These are phyloP conservation scores for Asterella californica DNA, from an alignment of 225 moss, liverwort and hornwort genomes.

Conservation along the genomic window DNA sequence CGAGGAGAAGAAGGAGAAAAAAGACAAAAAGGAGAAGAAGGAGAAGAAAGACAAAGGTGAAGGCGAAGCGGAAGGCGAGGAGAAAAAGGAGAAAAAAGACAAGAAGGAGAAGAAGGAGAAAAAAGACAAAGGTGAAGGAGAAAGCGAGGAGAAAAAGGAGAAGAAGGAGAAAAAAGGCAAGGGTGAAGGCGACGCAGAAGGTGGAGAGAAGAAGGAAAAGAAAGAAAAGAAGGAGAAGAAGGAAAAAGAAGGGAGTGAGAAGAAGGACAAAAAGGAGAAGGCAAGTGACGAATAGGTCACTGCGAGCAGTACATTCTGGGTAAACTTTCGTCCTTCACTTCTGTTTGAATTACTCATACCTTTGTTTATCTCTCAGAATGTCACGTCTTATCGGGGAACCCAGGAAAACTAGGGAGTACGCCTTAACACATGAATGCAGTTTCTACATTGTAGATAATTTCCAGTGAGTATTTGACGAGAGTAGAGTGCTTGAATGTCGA, in stretches of 20 bases:
- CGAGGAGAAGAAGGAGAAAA: not conserved
- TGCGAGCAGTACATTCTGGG: not conserved
- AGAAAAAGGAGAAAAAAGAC: constrained; percentile 16
- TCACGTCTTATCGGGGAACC: too few relatives aligned
- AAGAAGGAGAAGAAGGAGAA: constrained; percentile 19
- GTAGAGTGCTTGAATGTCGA: too few relatives aligned
- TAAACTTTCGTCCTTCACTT: not conserved
- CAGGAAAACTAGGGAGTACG: too few relatives aligned
- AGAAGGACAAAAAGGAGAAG: not conserved
- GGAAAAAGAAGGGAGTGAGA: not conserved
- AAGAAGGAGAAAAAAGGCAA: not conserved
- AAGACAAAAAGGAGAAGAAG: not conserved
- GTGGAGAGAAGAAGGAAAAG: not conserved
- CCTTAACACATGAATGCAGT: too few relatives aligned
- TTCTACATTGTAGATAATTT: too few relatives aligned
- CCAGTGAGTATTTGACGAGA: too few relatives aligned
- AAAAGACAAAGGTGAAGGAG: not conserved
- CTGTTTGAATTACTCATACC: too few relatives aligned
- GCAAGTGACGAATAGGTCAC: not conserved
- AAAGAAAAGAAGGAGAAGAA: not conserved
- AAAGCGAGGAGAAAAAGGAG: not conserved
- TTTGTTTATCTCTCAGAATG: too few relatives aligned
- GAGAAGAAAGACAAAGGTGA: not conserved
- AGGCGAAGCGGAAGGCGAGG: not conserved
- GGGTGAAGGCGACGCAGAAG: not conserved